Evolutionary conservation across 2,329 filamentous ascomycete species (phyloP), one percentile per base, ranked within the genome.

Genomic region (Cytospora paraplurivora): DNA sequence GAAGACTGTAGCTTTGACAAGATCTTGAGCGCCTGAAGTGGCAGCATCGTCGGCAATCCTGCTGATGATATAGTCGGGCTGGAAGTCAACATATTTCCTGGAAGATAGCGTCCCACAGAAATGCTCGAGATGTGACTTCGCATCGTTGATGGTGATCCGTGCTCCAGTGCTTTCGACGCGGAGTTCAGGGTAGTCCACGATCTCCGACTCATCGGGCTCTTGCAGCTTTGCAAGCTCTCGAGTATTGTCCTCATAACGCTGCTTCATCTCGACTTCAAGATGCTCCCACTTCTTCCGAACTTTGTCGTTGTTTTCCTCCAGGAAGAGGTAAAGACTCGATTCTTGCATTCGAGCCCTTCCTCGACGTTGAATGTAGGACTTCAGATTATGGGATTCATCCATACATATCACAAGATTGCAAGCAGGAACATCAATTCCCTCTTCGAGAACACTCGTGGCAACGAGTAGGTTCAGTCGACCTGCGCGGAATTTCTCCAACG

Each of bases 101-200:
- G 77, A 76, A 0, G 84, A 81, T 0, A 93, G 73, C 0, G 82
- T 81, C 0, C 80, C 78, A 73, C 93, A 97, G 69, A 97, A 96
- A 74, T 96, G 92, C 54, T 90, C 81, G 1, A 98, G 81, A 73
- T 95, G 92, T n/a, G 81, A 75, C 55, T 88, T 85, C 0, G 92
- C 90, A 68, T 90, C 90, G 44, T 91, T 84, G 1, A 92, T 80
- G 12, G 90, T 90, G 15, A 97, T 77, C 13, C 86, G 75, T 0
- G 91, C 92, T 5, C 88, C 77, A 0, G 81, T 83, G 27, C 73
- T 66, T 27, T 76, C 65, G 6, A 83, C 74, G 17, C 70, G 68
- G 53, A 82, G 69, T 13, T 73, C 70, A 6, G 72, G 66, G 34
- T 77, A 68, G 19, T 72, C 70, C 1, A 59, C 33, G 7, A 38